These are phyloP conservation scores for Cryptococcus wingfieldii DNA, from an alignment of 1,284 basidiomycete species.

Conservation along the genomic window DNA sequence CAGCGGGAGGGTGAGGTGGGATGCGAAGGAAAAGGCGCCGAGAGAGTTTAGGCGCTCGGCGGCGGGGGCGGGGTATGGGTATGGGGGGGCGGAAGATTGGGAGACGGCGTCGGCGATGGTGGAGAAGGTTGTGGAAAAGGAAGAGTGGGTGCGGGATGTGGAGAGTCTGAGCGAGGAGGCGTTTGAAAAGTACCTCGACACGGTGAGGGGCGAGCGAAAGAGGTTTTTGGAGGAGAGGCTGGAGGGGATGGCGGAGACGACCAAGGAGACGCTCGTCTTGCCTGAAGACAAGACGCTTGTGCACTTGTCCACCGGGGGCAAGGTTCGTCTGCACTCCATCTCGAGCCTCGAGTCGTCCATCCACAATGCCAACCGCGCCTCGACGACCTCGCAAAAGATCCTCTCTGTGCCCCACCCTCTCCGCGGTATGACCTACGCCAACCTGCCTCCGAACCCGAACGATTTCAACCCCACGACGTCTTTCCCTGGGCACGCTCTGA, in stretches of 20 bases:
- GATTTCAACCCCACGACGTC: slow-evolving; percentile 1
- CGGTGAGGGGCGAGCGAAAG: slow-evolving; percentile 23
- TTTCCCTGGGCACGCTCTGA: slow-evolving; percentile 19
- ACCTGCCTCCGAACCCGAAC: slow-evolving; percentile 5
- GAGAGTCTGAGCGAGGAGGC: slow-evolving; percentile 39
- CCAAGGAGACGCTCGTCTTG: slow-evolving; percentile 7
- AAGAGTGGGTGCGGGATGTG: slow-evolving; percentile 35
- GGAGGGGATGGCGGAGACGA: slow-evolving; percentile 13
- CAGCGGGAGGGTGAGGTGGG: slow-evolving; percentile 35
- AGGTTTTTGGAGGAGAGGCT: slow-evolving; percentile 17
- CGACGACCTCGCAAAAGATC: slow-evolving; percentile 12
- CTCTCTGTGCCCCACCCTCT: slow-evolving; percentile 31
- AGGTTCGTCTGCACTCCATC: slow-evolving; percentile 9
- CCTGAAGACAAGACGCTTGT: slow-evolving; percentile 27
- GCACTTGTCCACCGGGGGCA: slow-evolving; percentile 15
- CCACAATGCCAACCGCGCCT: slow-evolving; percentile 10
- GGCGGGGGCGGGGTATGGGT: too few relatives aligned
- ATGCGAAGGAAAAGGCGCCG: neutral
- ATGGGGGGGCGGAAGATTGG: neutral
- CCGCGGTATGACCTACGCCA: slow-evolving; percentile 37
- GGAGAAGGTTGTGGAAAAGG: neutral
- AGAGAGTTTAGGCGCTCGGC: neutral
- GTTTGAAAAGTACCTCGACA: slow-evolving; percentile 39
- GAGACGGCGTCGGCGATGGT: neutral
- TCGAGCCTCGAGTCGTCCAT: slow-evolving; percentile 27